Evolutionary conservation across 768 basidiomycete species (phyloP).

Genomic region (Rhizopogon vinicolor): DNA sequence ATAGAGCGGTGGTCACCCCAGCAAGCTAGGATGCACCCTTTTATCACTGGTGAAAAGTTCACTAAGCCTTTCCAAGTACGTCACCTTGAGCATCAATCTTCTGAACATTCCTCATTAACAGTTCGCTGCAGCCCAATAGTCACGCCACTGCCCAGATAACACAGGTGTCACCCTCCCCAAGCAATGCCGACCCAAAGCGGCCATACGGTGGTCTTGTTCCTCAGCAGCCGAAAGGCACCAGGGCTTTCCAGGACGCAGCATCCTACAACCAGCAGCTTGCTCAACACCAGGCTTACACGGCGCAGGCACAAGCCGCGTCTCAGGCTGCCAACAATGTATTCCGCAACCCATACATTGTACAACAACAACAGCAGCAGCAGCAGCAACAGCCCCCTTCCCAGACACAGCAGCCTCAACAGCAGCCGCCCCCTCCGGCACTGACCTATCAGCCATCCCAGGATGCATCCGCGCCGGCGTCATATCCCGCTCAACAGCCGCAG

Average conservation of each 20-base stretch:
- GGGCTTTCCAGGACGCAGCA: conserved; percentile 89
- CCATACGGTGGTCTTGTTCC: conserved; percentile 92
- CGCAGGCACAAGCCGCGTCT: conserved; percentile 73
- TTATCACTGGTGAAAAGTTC: conserved; percentile 97
- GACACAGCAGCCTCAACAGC: conserved; percentile 29
- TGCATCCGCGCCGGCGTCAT: neutral
- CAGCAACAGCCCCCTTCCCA: conserved; percentile 27
- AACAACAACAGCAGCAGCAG: conserved; percentile 34
- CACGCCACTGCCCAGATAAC: conserved; percentile 21
- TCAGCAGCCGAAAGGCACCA: conserved; percentile 79
- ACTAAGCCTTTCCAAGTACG: conserved; percentile 80
- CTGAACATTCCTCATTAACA: neutral
- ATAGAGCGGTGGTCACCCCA: conserved; percentile 96
- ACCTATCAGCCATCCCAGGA: conserved; percentile 11
- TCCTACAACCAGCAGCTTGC: conserved; percentile 92
- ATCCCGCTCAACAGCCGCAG: conserved; percentile 10
- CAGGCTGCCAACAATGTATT: conserved; percentile 66
- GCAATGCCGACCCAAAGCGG: conserved; percentile 64
- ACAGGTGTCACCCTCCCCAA: conserved; percentile 25
- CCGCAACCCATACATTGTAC: conserved; percentile 79
- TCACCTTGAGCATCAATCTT: conserved; percentile 7
- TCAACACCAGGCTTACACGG: conserved; percentile 91
- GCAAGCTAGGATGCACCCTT: conserved; percentile 92
- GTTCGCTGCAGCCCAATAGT: conserved; percentile 48
- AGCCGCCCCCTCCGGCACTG: conserved; percentile 21